Conservation (phyloP, 73 alveolate species). For the Diophrys appendiculata region DNA sequence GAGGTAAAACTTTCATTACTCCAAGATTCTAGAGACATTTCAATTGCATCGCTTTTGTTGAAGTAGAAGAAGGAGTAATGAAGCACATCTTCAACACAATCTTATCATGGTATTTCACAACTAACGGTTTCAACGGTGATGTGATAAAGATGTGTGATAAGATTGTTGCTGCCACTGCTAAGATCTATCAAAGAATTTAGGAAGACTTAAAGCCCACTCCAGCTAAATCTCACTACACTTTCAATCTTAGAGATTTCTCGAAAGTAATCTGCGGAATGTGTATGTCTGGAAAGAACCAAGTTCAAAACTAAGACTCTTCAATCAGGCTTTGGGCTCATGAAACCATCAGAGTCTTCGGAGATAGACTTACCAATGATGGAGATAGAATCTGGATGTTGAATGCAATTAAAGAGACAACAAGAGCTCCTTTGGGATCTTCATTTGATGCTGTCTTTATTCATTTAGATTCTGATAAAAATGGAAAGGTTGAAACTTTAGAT, state of each 20-base stretch:
- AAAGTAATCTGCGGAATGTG: conserved; percentile 97
- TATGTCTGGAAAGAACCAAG: conserved; percentile 52
- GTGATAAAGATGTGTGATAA: conserved; percentile 75
- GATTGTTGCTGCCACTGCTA: conserved; percentile 64
- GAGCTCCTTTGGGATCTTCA: conserved; percentile 91
- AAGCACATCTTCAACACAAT: conserved; percentile 94
- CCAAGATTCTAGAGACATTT: conserved; percentile 97
- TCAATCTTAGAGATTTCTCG: conserved; percentile 98
- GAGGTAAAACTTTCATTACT: conserved; percentile 99
- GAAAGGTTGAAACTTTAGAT: conserved; percentile 90
- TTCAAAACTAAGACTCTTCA: conserved; percentile 71
- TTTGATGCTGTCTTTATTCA: conserved; percentile 89
- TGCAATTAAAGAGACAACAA: conserved; percentile 87
- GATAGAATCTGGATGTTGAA: conserved; percentile 97
- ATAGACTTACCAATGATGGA: conserved; percentile 97
- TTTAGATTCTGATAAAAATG: conserved; percentile 84
- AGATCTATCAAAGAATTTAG: conserved; percentile 94
- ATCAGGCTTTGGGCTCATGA: conserved; percentile 99
- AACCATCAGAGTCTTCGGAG: conserved; percentile 98
- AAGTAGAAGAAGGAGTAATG: conserved; percentile 95
- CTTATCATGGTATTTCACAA: conserved; percentile 91
- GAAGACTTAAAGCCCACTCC: conserved; percentile 98
- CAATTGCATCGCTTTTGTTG: conserved; percentile 89
- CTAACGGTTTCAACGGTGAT: conserved; percentile 80
- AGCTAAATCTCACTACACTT: conserved; percentile 97